These are phyloP conservation scores for Volutella citrinella DNA, from an alignment of 2,329 filamentous ascomycete species.

Conservation along the genomic window DNA sequence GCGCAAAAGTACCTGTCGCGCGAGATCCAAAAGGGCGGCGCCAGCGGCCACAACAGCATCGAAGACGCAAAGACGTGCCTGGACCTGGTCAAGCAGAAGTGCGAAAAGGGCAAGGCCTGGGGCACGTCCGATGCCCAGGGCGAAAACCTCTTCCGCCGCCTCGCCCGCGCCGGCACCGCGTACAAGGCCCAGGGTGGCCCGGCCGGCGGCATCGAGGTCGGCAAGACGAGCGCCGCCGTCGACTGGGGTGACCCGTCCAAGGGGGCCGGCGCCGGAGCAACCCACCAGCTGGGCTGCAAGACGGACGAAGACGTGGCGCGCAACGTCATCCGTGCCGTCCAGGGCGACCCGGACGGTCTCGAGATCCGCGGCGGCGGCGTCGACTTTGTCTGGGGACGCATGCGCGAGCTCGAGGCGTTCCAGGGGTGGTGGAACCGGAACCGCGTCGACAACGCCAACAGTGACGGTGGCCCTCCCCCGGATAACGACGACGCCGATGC, in stretches of 20 bases:
- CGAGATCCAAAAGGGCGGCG: slow-evolving; percentile 81
- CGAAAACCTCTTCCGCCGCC: slow-evolving; percentile 86
- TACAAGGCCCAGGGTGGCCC: slow-evolving; percentile 61
- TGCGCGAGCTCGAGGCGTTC: slow-evolving; percentile 62
- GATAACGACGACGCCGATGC: slow-evolving; percentile 11
- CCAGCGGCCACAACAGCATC: slow-evolving; percentile 79
- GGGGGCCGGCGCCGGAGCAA: slow-evolving; percentile 55
- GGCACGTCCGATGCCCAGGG: slow-evolving; percentile 74
- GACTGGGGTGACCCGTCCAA: slow-evolving; percentile 82
- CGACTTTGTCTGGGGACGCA: slow-evolving; percentile 65
- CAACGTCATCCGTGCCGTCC: slow-evolving; percentile 55
- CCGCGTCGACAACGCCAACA: slow-evolving; percentile 35
- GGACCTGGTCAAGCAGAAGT: slow-evolving; percentile 92
- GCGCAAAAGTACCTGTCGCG: slow-evolving; percentile 80
- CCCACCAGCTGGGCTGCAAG: slow-evolving; percentile 53
- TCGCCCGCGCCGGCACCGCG: slow-evolving; percentile 61
- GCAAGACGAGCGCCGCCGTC: slow-evolving; percentile 70
- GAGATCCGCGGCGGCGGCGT: slow-evolving; percentile 59
- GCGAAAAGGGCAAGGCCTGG: slow-evolving; percentile 86
- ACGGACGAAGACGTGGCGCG: slow-evolving; percentile 57
- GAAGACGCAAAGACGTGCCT: slow-evolving; percentile 91
- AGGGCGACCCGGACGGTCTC: slow-evolving; percentile 55
- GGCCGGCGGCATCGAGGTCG: slow-evolving; percentile 50
- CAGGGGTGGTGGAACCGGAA: slow-evolving; percentile 68
- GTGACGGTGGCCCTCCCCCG: slow-evolving; percentile 33